These are phyloP conservation scores for Globisporangium emineosum DNA, from an alignment of 352 stramenopile species.

Conservation along the genomic window DNA sequence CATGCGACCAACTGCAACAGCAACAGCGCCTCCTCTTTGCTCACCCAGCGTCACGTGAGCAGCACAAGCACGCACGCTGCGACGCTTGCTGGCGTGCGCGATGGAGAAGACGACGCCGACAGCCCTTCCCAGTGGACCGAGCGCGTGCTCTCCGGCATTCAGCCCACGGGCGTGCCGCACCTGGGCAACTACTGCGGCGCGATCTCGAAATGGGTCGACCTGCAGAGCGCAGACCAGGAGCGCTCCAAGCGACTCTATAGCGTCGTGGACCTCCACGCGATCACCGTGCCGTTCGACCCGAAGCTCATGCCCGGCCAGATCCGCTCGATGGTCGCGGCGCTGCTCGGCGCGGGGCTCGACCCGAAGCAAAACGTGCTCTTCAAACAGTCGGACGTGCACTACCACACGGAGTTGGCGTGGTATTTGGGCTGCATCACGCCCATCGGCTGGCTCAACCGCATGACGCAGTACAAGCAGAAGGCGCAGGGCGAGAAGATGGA, in stretches of 20 bases:
- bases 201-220: constrained; percentile 96
- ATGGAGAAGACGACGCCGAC: not conserved
- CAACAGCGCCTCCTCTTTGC: too few relatives aligned
- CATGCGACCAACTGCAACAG: not conserved
- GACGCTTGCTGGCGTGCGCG: constrained; percentile 7
- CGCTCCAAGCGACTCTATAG: constrained; percentile 44
- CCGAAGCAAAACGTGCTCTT: constrained; percentile 71
- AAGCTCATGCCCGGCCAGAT: constrained; percentile 86
- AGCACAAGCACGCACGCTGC: not conserved
- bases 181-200: constrained; percentile 99
- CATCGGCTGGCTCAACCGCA: constrained; percentile 97
- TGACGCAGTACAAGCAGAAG: constrained; percentile 99
- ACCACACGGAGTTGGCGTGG: constrained; percentile 97
- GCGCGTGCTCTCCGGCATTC: constrained; percentile 96
- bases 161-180: constrained; percentile 97
- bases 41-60: too few relatives aligned
- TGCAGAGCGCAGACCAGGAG: constrained; percentile 58
- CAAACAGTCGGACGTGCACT: constrained; percentile 71
- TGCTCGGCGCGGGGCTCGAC: constrained; percentile 93
- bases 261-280: constrained; percentile 97
- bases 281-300: constrained; percentile 96
- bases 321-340: constrained; percentile 89
- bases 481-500: constrained; percentile 70
- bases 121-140: constrained; percentile 10
- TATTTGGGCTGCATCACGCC: constrained; percentile 96